Evolutionary conservation across 495 filamentous ascomycete genomes (phyloP).

Genomic region (Neurospora cerealis): DNA sequence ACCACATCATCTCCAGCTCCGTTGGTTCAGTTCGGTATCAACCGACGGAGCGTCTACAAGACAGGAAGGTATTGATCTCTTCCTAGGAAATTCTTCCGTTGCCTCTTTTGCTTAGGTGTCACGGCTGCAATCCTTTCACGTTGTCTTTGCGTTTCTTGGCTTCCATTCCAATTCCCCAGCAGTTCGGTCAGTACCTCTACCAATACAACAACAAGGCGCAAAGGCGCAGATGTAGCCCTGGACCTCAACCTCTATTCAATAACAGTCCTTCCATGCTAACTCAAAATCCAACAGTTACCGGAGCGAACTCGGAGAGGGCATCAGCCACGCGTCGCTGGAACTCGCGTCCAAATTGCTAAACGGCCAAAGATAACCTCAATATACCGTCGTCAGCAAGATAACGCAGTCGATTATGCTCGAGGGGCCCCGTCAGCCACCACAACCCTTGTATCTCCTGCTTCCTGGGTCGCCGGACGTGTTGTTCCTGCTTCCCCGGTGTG

Average conservation of each 20-base stretch:
- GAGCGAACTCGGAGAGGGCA: background rate
- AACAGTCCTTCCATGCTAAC: background rate
- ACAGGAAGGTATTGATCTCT: background rate
- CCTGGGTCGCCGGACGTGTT: conserved; percentile 1
- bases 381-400: background rate
- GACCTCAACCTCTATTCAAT: background rate
- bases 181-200: background rate
- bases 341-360: background rate
- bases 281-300: background rate
- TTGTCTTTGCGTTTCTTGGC: background rate
- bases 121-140: background rate
- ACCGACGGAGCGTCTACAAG: background rate
- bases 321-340: background rate
- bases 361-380: background rate
- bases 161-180: background rate
- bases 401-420: background rate
- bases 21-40: background rate
- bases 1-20: background rate
- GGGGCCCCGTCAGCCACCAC: background rate
- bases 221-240: background rate
- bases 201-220: background rate
- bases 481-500: conserved; percentile 10
- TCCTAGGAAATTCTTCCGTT: background rate
- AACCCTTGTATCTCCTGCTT: background rate
- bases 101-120: background rate